Evolutionary conservation across 768 basidiomycete genomes (phyloP).

Genomic region (Amanita molliuscula): DNA sequence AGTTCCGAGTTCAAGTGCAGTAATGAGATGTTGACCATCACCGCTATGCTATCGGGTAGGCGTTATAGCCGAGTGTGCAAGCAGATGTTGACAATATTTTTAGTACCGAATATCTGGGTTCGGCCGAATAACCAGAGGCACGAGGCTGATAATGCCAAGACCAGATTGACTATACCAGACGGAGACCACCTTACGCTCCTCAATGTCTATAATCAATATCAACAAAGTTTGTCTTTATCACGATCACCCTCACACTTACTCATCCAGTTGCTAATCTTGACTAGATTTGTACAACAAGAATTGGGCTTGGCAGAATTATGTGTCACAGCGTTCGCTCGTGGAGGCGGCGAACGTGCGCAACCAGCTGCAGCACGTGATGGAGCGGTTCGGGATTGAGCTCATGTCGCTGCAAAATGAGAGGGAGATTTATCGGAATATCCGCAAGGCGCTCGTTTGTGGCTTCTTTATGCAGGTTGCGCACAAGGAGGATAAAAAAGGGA

Average conservation of each 20-base stretch:
- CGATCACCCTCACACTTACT: not conserved
- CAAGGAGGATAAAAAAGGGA: constrained; percentile 83
- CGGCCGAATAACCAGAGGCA: constrained; percentile 81
- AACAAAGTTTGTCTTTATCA: constrained; percentile 46
- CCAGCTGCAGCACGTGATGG: constrained; percentile 88
- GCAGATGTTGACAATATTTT: not conserved
- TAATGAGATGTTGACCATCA: constrained; percentile 91
- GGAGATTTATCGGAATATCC: constrained; percentile 65
- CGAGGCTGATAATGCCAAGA: constrained; percentile 91
- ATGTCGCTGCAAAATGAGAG: constrained; percentile 58
- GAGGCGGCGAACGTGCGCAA: constrained; percentile 92
- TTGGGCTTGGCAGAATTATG: constrained; percentile 89
- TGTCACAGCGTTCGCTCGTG: constrained; percentile 37
- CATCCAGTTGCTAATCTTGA: constrained; percentile 34
- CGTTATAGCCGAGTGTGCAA: not conserved
- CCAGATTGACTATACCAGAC: constrained; percentile 78
- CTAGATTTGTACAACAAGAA: constrained; percentile 67
- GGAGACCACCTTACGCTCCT: constrained; percentile 94
- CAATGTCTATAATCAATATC: constrained; percentile 93
- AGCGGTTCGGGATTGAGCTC: constrained; percentile 74
- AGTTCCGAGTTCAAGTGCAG: constrained; percentile 95
- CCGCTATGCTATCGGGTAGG: constrained; percentile 89
- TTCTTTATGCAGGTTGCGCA: constrained; percentile 99
- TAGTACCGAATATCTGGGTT: constrained; percentile 91
- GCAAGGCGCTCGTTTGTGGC: constrained; percentile 79